These are phyloP conservation scores for Candida gigantensis DNA, from an alignment of 1,139 yeast genomes.

Conservation along the genomic window DNA sequence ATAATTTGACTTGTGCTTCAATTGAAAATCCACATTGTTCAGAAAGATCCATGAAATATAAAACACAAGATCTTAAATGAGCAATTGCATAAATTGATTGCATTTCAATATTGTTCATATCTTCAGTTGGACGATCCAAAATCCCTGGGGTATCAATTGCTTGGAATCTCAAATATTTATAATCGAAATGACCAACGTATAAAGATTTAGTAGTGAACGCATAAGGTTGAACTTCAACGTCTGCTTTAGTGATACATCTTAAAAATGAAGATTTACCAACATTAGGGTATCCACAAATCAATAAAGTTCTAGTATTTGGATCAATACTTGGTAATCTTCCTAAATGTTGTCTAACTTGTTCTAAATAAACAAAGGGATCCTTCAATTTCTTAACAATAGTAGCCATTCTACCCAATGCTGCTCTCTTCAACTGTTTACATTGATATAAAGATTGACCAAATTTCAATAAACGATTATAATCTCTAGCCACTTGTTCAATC, in stretches of 20 bases:
- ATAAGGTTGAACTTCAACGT: constrained; percentile 98
- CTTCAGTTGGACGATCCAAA: constrained; percentile 97
- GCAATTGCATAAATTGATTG: constrained; percentile 98
- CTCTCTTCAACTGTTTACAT: constrained; percentile 97
- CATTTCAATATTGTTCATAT: constrained; percentile 99
- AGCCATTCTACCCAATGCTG: constrained; percentile 99
- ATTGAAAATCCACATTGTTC: constrained; percentile 99
- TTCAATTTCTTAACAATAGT: constrained; percentile 92
- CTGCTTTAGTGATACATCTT: constrained; percentile 92
- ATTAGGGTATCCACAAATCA: constrained; percentile 98
- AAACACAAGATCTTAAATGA: constrained; percentile 91
- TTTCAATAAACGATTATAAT: constrained; percentile 87
- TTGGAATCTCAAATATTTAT: constrained; percentile 94
- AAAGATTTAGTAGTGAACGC: constrained; percentile 96
- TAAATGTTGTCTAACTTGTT: constrained; percentile 98
- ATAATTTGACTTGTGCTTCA: constrained; percentile 95
- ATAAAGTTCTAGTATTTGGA: constrained; percentile 95
- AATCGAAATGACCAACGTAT: constrained; percentile 96
- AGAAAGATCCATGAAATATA: constrained; percentile 96
- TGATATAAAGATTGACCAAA: constrained; percentile 97
- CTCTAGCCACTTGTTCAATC: constrained; percentile 94
- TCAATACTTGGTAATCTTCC: constrained; percentile 98
- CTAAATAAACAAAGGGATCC: constrained; percentile 89
- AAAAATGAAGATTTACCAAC: constrained; percentile 98
- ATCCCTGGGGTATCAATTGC: constrained; percentile 99